Conservation (phyloP, 805 yeast genomes). For the Candida parachauliodes region DNA sequence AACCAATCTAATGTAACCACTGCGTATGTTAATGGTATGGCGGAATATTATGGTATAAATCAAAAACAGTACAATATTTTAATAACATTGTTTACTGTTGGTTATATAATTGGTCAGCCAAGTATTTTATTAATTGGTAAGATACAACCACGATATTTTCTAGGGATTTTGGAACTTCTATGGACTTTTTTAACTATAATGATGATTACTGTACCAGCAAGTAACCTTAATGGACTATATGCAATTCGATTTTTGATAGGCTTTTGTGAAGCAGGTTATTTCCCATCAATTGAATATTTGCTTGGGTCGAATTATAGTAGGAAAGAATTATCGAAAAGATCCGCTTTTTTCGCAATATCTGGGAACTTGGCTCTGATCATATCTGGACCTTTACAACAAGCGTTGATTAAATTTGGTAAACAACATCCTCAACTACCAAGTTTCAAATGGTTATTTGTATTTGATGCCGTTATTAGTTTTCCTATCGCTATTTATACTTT, state of each 20-base stretch:
- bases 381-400: conserved; percentile 33
- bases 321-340: conserved; percentile 25
- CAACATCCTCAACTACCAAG: conserved; percentile 19
- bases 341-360: conserved; percentile 29
- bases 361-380: conserved; percentile 24
- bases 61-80: conserved; percentile 44
- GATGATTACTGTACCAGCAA: conserved; percentile 21
- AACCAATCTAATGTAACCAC: conserved; percentile 41
- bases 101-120: conserved; percentile 52
- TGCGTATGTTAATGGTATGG: conserved; percentile 48
- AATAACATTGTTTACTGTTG: conserved; percentile 45
- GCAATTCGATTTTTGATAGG: conserved; percentile 39
- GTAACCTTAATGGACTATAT: conserved; percentile 20
- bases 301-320: conserved; percentile 29
- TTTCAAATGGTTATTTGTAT: conserved; percentile 33
- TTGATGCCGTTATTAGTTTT: conserved; percentile 30
- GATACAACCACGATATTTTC: conserved; percentile 32
- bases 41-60: conserved; percentile 38
- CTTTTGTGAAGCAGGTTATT: conserved; percentile 45
- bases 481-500: conserved; percentile 32
- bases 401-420: conserved; percentile 20
- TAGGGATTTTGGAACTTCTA: conserved; percentile 30
- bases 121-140: conserved; percentile 36
- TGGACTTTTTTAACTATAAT: conserved; percentile 29
- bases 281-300: conserved; percentile 59